Conservation (phyloP, 2,329 filamentous ascomycete genomes). For the Fusarium nanum region DNA sequence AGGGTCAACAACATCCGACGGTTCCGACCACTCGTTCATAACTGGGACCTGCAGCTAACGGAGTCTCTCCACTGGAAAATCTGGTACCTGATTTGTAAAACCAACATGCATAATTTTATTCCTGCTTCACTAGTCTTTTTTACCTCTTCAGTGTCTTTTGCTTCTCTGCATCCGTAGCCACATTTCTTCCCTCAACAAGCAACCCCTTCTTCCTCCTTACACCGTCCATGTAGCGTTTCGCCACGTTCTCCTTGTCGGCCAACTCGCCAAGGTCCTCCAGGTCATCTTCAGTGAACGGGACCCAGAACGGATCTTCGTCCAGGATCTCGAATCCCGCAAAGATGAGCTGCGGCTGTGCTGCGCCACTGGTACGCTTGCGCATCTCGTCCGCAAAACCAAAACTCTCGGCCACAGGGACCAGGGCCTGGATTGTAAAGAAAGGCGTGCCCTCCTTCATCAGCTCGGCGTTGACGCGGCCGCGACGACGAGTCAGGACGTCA, state of each 20-base stretch:
- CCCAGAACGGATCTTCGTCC: slow-evolving; percentile 98
- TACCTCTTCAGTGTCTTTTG: slow-evolving; percentile 76
- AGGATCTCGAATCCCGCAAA: slow-evolving; percentile 94
- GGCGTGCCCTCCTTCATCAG: slow-evolving; percentile 94
- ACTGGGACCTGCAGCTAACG: background rate
- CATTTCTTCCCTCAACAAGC: slow-evolving; percentile 80
- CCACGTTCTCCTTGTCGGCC: slow-evolving; percentile 94
- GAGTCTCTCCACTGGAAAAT: background rate
- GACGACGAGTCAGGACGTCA: slow-evolving; percentile 93
- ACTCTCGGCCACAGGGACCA: slow-evolving; percentile 91
- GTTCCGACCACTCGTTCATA: background rate
- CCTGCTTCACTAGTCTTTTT: background rate
- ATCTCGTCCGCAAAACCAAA: slow-evolving; percentile 98
- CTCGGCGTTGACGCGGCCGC: slow-evolving; percentile 89
- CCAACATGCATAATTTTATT: slow-evolving; percentile 27
- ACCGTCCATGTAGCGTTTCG: slow-evolving; percentile 93
- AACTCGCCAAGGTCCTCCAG: slow-evolving; percentile 94
- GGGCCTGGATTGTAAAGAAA: slow-evolving; percentile 92
- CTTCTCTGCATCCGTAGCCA: slow-evolving; percentile 92
- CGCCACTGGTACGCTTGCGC: slow-evolving; percentile 90
- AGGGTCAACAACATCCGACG: background rate
- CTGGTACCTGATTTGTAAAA: background rate
- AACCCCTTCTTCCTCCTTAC: slow-evolving; percentile 90
- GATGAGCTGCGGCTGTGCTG: slow-evolving; percentile 90
- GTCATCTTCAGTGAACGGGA: slow-evolving; percentile 95